Percentiles rank a stretch among this genome's conserved stretches.
Conservation (phyloP, 2,329 filamentous ascomycete species). For the Colletotrichum orchidophilum region DNA sequence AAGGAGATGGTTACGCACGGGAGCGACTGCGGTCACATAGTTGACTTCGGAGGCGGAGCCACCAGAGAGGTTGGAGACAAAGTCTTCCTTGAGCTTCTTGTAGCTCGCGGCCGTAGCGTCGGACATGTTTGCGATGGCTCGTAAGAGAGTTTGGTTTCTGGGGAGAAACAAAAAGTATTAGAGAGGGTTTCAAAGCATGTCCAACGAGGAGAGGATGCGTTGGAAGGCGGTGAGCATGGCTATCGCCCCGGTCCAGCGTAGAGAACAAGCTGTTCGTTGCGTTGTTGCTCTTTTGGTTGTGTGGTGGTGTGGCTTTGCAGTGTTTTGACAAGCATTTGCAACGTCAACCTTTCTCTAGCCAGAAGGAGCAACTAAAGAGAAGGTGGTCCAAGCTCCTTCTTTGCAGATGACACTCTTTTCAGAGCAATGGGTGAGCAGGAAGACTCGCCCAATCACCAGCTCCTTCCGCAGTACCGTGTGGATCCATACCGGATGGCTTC, state of each 20-base stretch:
- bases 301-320: neutral
- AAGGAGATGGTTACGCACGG: conserved; percentile 65
- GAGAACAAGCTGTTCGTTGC: neutral
- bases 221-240: neutral
- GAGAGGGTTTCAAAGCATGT: neutral
- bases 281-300: neutral
- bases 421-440: neutral
- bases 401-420: neutral
- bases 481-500: neutral
- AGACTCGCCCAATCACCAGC: neutral
- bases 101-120: conserved; percentile 64
- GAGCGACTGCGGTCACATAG: conserved; percentile 82
- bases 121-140: conserved; percentile 44
- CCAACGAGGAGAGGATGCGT: neutral
- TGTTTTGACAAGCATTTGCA: neutral
- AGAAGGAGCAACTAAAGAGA: neutral
- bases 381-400: conserved; percentile 6
- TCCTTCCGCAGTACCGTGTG: neutral
- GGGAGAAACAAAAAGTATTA: neutral
- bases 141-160: neutral
- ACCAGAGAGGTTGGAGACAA: conserved; percentile 90
- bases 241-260: neutral
- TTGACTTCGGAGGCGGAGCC: conserved; percentile 88
- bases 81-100: conserved; percentile 93
- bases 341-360: conserved; percentile 8